Conservation (phyloP, 1,284 basidiomycete species). For the Cutaneotrichosporon cutaneum region DNA sequence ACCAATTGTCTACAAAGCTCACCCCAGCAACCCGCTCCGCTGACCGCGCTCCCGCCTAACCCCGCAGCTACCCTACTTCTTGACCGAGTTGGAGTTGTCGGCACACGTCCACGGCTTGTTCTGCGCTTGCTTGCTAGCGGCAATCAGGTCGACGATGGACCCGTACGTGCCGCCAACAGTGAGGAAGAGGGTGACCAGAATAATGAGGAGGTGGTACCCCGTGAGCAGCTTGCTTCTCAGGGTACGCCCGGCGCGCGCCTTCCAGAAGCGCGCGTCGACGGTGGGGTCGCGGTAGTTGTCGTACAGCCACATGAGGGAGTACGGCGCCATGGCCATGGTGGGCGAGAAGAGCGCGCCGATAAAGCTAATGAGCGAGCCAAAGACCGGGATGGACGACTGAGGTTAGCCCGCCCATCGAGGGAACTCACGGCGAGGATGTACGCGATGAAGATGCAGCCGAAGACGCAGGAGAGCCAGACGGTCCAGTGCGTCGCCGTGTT, state of each 20-base stretch:
- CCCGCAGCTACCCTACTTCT: no score
- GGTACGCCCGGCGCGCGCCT: slow-evolving; percentile 10
- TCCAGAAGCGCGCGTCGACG: slow-evolving; percentile 23
- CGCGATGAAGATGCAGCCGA: slow-evolving; percentile 1
- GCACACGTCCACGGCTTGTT: slow-evolving; percentile 30
- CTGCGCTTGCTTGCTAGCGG: neutral
- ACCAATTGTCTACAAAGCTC: no score
- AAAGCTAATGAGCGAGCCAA: slow-evolving; percentile 29
- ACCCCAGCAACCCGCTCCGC: no score
- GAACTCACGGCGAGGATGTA: slow-evolving; percentile 20
- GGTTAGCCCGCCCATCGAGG: no score
- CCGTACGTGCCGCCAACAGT: slow-evolving; percentile 39
- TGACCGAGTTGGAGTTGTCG: slow-evolving; percentile 23
- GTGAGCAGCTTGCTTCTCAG: no score
- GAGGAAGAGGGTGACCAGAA: slow-evolving; percentile 30
- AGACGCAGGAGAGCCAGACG: slow-evolving; percentile 29
- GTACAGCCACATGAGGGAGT: slow-evolving; percentile 17
- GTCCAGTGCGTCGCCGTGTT: slow-evolving; percentile 34
- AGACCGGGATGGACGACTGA: slow-evolving; percentile 20
- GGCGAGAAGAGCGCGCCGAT: slow-evolving; percentile 29
- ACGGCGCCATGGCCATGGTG: slow-evolving; percentile 12
- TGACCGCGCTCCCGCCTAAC: no score
- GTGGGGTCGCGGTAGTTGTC: slow-evolving; percentile 20
- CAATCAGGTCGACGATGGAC: slow-evolving; percentile 67
- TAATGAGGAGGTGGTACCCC: slow-evolving; percentile 22